phyloP scores from a whole-genome alignment of 1,284 basidiomycete species.

The Moniliophthora roreri region DNA sequence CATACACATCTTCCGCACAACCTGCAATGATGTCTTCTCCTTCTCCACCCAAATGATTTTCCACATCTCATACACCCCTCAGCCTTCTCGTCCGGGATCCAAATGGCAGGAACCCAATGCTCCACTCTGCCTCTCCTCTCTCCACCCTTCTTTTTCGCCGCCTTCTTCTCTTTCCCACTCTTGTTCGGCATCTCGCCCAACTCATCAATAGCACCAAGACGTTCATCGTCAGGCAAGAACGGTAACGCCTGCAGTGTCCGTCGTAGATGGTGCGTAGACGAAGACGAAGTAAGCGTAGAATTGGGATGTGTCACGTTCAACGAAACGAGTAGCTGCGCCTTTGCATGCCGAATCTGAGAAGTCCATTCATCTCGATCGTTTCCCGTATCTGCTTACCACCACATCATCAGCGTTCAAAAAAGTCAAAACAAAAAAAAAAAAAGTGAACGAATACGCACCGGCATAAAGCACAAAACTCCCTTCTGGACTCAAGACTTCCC shows the following conservation, averaged over 20 bases:
- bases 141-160: constrained; percentile 22
- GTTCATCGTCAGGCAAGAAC: constrained; percentile 55
- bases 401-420: constrained; percentile 1
- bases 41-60: constrained; percentile 75
- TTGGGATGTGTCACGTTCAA: constrained; percentile 69
- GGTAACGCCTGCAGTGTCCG: constrained; percentile 72
- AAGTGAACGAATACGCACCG: constrained; percentile 39
- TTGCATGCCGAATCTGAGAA: constrained; percentile 67
- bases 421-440: too few species aligned
- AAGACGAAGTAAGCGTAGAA: constrained; percentile 77
- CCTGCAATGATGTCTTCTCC: constrained; percentile 87
- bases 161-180: constrained; percentile 20
- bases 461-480: constrained; percentile 78
- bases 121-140: constrained; percentile 66
- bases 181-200: constrained; percentile 18
- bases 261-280: constrained; percentile 71
- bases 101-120: constrained; percentile 88
- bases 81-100: constrained; percentile 87
- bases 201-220: constrained; percentile 28
- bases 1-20: constrained; percentile 90
- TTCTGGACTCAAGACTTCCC: constrained; percentile 76
- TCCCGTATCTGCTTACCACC: constrained; percentile 40
- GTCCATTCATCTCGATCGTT: constrained; percentile 73
- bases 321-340: constrained; percentile 65
- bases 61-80: constrained; percentile 84